Base-by-base conservation (phyloP, 176 grass and related monocot genomes). In the Panicum miliaceum region DNA sequence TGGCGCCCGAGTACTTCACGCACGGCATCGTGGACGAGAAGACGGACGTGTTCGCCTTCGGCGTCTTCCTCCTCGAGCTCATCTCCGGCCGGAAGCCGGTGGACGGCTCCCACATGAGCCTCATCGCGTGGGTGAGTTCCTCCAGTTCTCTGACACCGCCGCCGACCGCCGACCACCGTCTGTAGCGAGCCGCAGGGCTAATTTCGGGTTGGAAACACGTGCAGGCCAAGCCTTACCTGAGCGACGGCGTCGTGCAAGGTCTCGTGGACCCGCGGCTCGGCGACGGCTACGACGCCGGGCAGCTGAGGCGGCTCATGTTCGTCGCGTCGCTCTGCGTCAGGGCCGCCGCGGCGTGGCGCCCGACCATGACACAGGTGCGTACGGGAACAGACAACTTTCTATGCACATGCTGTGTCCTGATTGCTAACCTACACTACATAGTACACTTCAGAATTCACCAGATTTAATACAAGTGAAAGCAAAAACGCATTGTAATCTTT, bases 1-100 rank as follows among this genome's bases (percentile, higher is more conserved):
- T 97, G 77, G 92, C 95, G 38, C 95, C 95, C 13, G 95, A 97
- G 85, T 97, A 97, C 71, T 97, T 93, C 82, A 97, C 89, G 52
- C 95, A 97, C 51, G 92, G 95, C 76, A 93, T 97, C 41, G 90
- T 97, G 13, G 90, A 97, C 81, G 92, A 97, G 88, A 94, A 97
- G 88, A 97, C 95, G 9, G 95, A 97, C 84, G 92, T 97, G 68
- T 94, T 94, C 90, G 92, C 95, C 13, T 97, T 97, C 81, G 92
- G 95, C 59, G 92, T 97, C 75, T 94, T 97, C 76, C 93, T 97
- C 82, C 90, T 97, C 45, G 95, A 97, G 90, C 87, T 97, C 85
- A 90, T 94, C 73, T 97, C 95, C 71, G 95, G 92, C 2, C 78
- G 82, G 45, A 97, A 93, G 79, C 95, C 95, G 19, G 95, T 97